Evolutionary conservation across 495 filamentous ascomycete species (phyloP), one percentile per base, ranked within the genome.

Genomic region (Aspergillus affinis): DNA sequence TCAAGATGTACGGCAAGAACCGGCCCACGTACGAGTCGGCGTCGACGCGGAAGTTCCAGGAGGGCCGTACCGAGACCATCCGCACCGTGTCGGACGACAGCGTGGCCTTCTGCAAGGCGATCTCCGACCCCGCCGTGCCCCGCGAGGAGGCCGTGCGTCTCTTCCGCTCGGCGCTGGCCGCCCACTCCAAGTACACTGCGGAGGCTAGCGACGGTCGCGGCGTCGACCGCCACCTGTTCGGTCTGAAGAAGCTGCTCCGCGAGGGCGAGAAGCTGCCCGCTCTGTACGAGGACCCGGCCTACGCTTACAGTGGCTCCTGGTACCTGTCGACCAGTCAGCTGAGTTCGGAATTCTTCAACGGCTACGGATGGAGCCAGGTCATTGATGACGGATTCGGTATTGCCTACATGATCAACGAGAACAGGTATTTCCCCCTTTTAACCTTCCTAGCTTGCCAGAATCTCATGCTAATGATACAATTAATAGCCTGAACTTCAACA

Each of bases 391-490:
- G 94, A 17, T 99, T 91, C 73, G 94, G 95, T 20, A 96, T 99
- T 74, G 95, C 95, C 13, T 99, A 99, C 68, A 99, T 99, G 95
- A 97, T 99, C 68, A 99, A 99, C 69, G 94, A 99, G 83, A 96
- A 95, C 74, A 88, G 79, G 82, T 84, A 62, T n/a, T 20, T 32
- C 29, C 26, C 50, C 54, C 15, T 41, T 15, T 21, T 47, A 36
- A 44, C 17, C 3, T 20, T 51, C 46, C 50, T 48, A 27, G 20
- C 9, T 17, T 46, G 48, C 23, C 23, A 4, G 18, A 26, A 12
- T 36, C 53, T 51, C 56, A 53, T 65, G 71, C 56, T 64, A 41
- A 63, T 21, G 19, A 32, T 30, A 48, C 20, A 48, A 49, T 13
- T 27, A 5, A 47, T 61, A 92, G 91, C 74, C 82, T 99, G 61